phyloP scores from a whole-genome alignment of 75 land plant genomes.

The Pinus taeda region DNA sequence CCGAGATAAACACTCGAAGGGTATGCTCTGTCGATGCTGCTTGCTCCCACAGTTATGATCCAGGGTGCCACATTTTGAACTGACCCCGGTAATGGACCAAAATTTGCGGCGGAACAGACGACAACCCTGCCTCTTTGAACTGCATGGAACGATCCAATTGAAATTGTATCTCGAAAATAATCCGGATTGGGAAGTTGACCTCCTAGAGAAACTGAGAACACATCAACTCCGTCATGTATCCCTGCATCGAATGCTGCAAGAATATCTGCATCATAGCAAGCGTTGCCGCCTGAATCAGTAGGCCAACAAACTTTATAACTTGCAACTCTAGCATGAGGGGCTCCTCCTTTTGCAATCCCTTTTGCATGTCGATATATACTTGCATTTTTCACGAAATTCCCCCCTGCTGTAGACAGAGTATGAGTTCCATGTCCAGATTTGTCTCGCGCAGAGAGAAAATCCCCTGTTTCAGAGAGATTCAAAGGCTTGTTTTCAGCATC shows the following conservation, averaged over 20 bases:
- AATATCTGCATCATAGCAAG: slow-evolving; percentile 94
- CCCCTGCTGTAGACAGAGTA: slow-evolving; percentile 76
- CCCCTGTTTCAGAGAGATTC: slow-evolving; percentile 43
- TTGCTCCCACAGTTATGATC: slow-evolving; percentile 89
- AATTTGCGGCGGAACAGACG: slow-evolving; percentile 86
- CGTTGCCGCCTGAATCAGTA: neutral
- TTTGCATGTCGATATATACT: slow-evolving; percentile 62
- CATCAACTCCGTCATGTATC: slow-evolving; percentile 87
- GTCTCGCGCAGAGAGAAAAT: slow-evolving; percentile 76
- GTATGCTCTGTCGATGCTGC: slow-evolving; percentile 78
- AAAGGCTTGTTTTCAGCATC: slow-evolving; percentile 32
- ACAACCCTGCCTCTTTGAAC: slow-evolving; percentile 70
- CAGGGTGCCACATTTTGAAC: slow-evolving; percentile 93
- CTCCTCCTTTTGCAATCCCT: slow-evolving; percentile 72
- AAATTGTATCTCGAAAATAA: slow-evolving; percentile 81
- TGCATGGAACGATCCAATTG: slow-evolving; percentile 59
- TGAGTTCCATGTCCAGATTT: slow-evolving; percentile 90
- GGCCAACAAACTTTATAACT: slow-evolving; percentile 96
- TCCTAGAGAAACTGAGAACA: slow-evolving; percentile 87
- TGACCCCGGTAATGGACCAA: slow-evolving; percentile 67
- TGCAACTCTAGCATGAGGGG: slow-evolving; percentile 82
- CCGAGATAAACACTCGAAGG: slow-evolving; percentile 76
- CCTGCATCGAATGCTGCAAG: slow-evolving; percentile 91
- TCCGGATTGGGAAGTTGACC: slow-evolving; percentile 34
- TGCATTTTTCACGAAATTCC: slow-evolving; percentile 48